These are phyloP conservation scores for Aureobasidium sp. DNA, from an alignment of 2,329 filamentous ascomycete species.

Conservation along the genomic window DNA sequence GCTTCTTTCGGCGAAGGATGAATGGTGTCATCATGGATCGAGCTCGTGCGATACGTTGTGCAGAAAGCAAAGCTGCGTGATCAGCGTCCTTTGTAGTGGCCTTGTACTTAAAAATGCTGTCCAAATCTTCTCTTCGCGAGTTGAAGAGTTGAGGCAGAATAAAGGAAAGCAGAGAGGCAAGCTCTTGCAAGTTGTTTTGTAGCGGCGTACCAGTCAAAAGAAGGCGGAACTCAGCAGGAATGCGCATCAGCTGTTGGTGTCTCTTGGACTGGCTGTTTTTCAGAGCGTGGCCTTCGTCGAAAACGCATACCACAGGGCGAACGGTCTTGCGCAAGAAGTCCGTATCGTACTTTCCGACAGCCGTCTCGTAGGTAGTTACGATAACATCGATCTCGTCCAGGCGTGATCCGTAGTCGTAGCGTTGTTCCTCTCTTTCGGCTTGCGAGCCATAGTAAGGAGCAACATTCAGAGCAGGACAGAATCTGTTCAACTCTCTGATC, in stretches of 20 bases:
- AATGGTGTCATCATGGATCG: conserved; percentile 92
- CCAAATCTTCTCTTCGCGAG: conserved; percentile 63
- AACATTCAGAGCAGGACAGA: conserved; percentile 70
- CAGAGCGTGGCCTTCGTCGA: conserved; percentile 89
- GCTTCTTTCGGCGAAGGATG: conserved; percentile 87
- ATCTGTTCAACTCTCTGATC: conserved; percentile 81
- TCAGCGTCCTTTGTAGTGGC: conserved; percentile 71
- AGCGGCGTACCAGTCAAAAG: conserved; percentile 86
- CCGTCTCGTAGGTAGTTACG: conserved; percentile 64
- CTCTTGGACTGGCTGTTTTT: conserved; percentile 81
- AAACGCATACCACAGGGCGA: conserved; percentile 59
- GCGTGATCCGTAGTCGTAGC: conserved; percentile 58
- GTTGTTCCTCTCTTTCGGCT: conserved; percentile 59
- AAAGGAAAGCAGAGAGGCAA: conserved; percentile 86
- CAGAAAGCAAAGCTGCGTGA: conserved; percentile 76
- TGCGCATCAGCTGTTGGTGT: conserved; percentile 70
- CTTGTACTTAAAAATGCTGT: conserved; percentile 85
- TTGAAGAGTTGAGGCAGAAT: conserved; percentile 82
- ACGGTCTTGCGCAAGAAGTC: conserved; percentile 53
- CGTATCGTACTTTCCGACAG: conserved; percentile 52
- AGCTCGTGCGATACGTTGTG: conserved; percentile 77
- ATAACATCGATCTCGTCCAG: conserved; percentile 61
- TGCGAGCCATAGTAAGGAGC: conserved; percentile 67
- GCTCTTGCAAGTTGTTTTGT: conserved; percentile 89
- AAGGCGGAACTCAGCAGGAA: conserved; percentile 75